Evolutionary conservation across 1,139 yeast genomes (phyloP).

Genomic region (Taphrina deformans): DNA sequence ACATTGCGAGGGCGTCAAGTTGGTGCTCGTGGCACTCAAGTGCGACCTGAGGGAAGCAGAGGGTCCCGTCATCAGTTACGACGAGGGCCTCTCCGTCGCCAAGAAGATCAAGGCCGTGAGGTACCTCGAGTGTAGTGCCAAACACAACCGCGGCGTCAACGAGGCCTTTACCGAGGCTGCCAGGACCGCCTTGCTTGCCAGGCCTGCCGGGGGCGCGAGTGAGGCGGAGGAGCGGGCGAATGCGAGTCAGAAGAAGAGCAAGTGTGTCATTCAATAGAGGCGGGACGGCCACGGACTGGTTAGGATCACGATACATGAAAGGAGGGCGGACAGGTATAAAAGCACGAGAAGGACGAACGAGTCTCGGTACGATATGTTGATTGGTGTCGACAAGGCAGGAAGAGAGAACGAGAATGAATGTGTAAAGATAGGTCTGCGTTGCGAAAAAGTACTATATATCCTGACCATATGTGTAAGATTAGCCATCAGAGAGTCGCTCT

Average conservation of each 20-base stretch:
- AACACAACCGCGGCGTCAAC: slow-evolving; percentile 89
- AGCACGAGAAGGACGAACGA: neutral
- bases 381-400: neutral
- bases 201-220: slow-evolving; percentile 70
- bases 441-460: neutral
- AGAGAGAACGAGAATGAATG: neutral
- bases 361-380: neutral
- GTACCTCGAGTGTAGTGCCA: slow-evolving; percentile 78
- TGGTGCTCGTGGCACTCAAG: slow-evolving; percentile 88
- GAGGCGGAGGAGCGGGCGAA: slow-evolving; percentile 47
- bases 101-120: slow-evolving; percentile 57
- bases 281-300: no score
- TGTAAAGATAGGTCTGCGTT: slow-evolving; percentile 2
- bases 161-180: slow-evolving; percentile 98
- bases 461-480: neutral
- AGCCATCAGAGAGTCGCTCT: neutral
- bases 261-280: slow-evolving; percentile 13
- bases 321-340: neutral
- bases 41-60: slow-evolving; percentile 73
- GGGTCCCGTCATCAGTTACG: slow-evolving; percentile 60
- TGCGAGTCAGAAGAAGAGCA: slow-evolving; percentile 6
- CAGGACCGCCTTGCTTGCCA: slow-evolving; percentile 88
- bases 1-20: slow-evolving; percentile 93
- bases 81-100: slow-evolving; percentile 84
- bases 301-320: no score